Base-by-base conservation (phyloP, 139 green algal species). In the Ulvella scutata region DNA sequence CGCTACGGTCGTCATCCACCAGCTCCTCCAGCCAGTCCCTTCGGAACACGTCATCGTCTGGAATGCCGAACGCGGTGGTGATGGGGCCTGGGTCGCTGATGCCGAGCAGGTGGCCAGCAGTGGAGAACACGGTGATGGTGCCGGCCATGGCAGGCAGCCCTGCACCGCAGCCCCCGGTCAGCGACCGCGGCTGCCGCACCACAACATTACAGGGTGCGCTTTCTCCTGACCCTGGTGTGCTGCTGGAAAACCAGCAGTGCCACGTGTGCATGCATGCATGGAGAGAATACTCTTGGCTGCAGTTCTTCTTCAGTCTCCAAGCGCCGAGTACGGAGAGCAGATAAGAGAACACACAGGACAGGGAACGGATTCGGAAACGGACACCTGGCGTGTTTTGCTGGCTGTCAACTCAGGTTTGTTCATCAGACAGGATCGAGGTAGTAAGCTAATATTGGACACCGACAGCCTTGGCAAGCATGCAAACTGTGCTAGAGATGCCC, bases 121-220 rank as follows among this genome's bases (percentile, higher is more conserved):
- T 67, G 51, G 51, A 67, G 51, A 67, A 67, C 1, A 67, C 51
- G 51, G 51, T 67, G n/a, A 67, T 26, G 51, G n/a, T 67, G n/a
- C n/a, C 51, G 51, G 31, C 51, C 51, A 36, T n/a, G n/a, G 51
- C 31, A n/a, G 51, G 51, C 51, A 67, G 0, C 51, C 51, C 51
- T 67, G 51, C 51, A 67, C n/a, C 51, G 51, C 51, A 29, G 51
- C 51, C 7, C 51, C 9, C 13, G 13, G 51, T 23, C 13, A 9
- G 40, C 40, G 17, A 59, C 40, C 17, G 13, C 40, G 17, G 40
- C 17, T 17, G 17, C 40, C 13, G 13, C 13, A 59, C 17, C 13
- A 59, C 13, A 26, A 17, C 40, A 59, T 13, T 17, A 26, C 40
- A 17, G 40, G 40, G 17, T 17, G 17, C 13, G 40, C 40, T 13